Base-by-base conservation (phyloP, 2,329 filamentous ascomycete genomes). In the Trichoderma sp. region DNA sequence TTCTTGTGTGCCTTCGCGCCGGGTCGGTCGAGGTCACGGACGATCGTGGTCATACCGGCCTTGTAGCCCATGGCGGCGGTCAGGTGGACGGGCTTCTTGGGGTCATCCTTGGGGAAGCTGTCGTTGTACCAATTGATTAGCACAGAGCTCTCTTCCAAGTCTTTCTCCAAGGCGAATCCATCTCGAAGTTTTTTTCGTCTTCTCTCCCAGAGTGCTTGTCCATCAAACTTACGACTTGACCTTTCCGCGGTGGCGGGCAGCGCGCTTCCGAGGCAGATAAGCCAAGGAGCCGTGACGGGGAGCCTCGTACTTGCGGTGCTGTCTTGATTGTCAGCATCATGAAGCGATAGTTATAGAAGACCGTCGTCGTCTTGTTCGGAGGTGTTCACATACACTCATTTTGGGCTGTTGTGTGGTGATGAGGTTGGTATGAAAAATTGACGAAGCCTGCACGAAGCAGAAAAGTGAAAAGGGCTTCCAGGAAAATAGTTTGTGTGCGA, bases 1-100 rank as follows among this genome's bases (percentile, higher is more conserved):
- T 98, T 93, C 92, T 98, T 98, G 92, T 99, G 93, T 83, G 95
- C 88, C 90, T 99, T 99, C 78, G 95, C 95, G 83, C 95, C 95
- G 73, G 95, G 95, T 83, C 95, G 91, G 89, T 99, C 95, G 82
- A 98, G 88, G 83, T 97, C 94, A 84, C 95, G 94, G 81, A 99
- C 95, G 83, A 98, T 95, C 78, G 95, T 99, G 82, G 93, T 97
- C 95, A 99, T 99, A 82, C 95, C 95, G 80, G 95, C 95, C 92
- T 99, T 99, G 90, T 99, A 99, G 81, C 95, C 95, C 90, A 98
- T 93, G 78, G 92, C 84, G 78, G 95, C 95, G 71, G 95, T 99
- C 78, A 99, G 89, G 88, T 99, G 95, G 82, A 97, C 92, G 78
- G 93, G 92, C 90, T 98, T 96, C 91, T 98, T 98, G 79, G 93